Evolutionary conservation across 2,329 filamentous ascomycete genomes (phyloP), one percentile per base, ranked within the genome.

Genomic region (Pseudohalonectria lignicola): DNA sequence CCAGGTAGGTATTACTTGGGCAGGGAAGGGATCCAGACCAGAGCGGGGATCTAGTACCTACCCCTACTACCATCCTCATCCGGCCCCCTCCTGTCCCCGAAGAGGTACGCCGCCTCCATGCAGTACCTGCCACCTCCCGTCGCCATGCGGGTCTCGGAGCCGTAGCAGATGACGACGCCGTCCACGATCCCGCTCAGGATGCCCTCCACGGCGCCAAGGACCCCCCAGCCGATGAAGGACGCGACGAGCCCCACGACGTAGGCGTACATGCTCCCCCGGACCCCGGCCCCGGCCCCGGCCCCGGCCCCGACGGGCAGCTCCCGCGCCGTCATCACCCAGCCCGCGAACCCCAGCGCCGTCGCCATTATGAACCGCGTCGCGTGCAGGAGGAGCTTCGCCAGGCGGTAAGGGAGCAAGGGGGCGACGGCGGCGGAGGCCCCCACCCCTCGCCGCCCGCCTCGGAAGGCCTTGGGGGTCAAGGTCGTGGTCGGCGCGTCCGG

Each of bases 181-280:
- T 94, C 87, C 4, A 94, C 75, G 37, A 94, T 87, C 38, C 86
- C 86, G 37, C 84, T 84, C 18, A 94, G 63, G 15, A 94, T 82
- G 12, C 86, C 84, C 55, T 94, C 88, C 73, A 94, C 90, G 2
- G 87, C 83, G 19, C 87, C 86, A 36, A 98, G 67, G 1, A 96
- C 80, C 5, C 86, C 87, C 79, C 92, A 98, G 7, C 92, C 92
- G 48, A 98, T 95, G 39, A 90, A 87, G 43, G 85, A 86, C 13
- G 92, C 92, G 47, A 96, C 82, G 45, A 98, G 60, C 9, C 88
- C 92, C 17, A 98, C 86, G 2, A 96, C 76, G 53, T 96, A 98
- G 2, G 90, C 92, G 56, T 98, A 98, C 18, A 92, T 69, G 50
- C 86, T 94, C 8, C 92, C 92, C 33, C 76, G 76, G 36, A 81